Base-by-base conservation (phyloP, 2,329 filamentous ascomycete species). In the Penicillium hesseltinei region DNA sequence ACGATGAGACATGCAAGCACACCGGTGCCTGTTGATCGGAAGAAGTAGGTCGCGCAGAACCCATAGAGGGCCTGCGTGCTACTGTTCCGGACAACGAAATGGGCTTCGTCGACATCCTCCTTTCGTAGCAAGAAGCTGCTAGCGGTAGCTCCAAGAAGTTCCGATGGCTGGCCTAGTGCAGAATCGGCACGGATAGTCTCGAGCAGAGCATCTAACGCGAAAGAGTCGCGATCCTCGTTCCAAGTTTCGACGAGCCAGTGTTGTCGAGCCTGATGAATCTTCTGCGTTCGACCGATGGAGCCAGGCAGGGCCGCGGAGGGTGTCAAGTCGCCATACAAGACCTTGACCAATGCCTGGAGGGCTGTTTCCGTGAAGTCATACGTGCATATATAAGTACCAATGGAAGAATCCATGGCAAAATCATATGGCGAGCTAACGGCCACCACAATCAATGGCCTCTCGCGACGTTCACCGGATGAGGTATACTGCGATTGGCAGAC, bases 331-430 rank as follows among this genome's bases (percentile, higher is more conserved):
- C 92, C 92, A 66, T 93, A 93, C 0, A 97, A 77, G 0, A 91
- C 89, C 57, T 91, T 87, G 19, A 95, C 91, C 5, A 96, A 78
- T 1, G 92, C 90, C 59, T 89, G 87, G 77, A 97, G 85, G 19
- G 93, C 92, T 8, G 90, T 93, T 67, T 97, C 93, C 0, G 93
- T 97, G 69, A 96, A 97, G 76, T 97, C 92, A 73, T 95, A 97
- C 0, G 92, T 96, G 78, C 93, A 97, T 40, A 97, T 83, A 68
- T 97, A 97, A 1, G 92, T 96, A 6, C 90, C 90, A 40, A 97
- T 93, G 0, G 87, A 87, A 62, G 89, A 88, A 69, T 97, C 93
- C 84, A 93, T 92, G 44, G 91, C 92, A 72, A 97, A 97, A 73
- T 97, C 93, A 73, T 97, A 97, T 0, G 93, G 93, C 0, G 92